Evolutionary conservation across 1,284 basidiomycete species (phyloP), one percentile per base, ranked within the genome.

Genomic region (Heimioporus punctisporus): DNA sequence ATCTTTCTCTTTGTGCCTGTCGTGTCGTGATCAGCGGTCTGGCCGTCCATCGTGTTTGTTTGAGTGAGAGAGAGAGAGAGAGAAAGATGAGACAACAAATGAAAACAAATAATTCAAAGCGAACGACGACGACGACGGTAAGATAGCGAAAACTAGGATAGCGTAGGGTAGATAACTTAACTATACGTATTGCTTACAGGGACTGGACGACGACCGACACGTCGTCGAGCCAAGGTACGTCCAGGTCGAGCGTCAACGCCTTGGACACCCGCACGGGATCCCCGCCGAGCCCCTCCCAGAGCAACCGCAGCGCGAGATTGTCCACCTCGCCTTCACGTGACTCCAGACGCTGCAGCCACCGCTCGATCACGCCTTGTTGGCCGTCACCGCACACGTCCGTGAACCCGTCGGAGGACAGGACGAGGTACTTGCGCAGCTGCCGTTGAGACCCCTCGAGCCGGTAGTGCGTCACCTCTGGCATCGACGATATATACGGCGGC

Each of bases 381-480:
- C 72, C 73, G 34, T 79, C 70, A 25, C 75, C 74, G 62, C 83
- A 88, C 15, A 88, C 62, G 52, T 88, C 87, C 28, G 81, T 73
- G 58, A 90, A 83, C 15, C 87, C 87, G 59, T 90, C 87, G 19
- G 87, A 88, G 24, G 79, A 78, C 45, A 90, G 71, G 46, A 90
- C 74, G 41, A 90, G 78, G 68, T 81, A 84, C 41, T 75, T 73
- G 14, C 77, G 76, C 30, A 70, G 59, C 21, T 63, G 58, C 31
- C 57, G 53, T 39, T 52, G 49, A n/a, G 59, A 63, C 47, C 63
- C 61, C 37, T 73, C 71, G 31, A 88, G 72, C 8, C 69, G 70
- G 51, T 78, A 78, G 65, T 88, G 82, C 19, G 75, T 74, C 56
- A 90, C 77, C 58, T 90, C 86, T 15, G 87, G 81, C 53, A 77